phyloP scores from a whole-genome alignment of 2,329 filamentous ascomycete species.

The Lecanosticta acicola region DNA sequence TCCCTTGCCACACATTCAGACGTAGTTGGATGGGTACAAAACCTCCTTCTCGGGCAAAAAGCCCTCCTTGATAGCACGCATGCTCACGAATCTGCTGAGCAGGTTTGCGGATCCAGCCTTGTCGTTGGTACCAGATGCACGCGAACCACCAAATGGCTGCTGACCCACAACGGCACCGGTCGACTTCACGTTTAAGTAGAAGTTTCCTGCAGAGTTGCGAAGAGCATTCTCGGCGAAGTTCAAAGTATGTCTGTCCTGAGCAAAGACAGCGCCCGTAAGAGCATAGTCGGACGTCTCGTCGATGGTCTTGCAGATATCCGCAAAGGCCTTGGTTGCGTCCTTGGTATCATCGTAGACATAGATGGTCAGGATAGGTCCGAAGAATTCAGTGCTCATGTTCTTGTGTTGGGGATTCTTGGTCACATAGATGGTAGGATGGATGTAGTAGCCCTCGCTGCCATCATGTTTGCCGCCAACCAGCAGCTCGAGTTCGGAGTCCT shows the following conservation, averaged over 20 bases:
- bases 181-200: conserved; percentile 80
- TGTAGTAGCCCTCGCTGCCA: conserved; percentile 71
- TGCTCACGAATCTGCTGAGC: conserved; percentile 50
- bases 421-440: conserved; percentile 76
- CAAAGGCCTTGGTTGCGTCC: conserved; percentile 49
- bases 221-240: conserved; percentile 65
- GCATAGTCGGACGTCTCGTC: conserved; percentile 71
- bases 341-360: conserved; percentile 69
- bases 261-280: conserved; percentile 71
- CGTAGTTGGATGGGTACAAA: conserved; percentile 48
- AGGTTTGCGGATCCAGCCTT: conserved; percentile 52
- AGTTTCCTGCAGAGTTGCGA: conserved; percentile 71
- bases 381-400: conserved; percentile 72
- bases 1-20: conserved; percentile 8
- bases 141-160: conserved; percentile 46
- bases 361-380: conserved; percentile 69
- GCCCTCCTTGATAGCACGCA: conserved; percentile 54
- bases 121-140: conserved; percentile 53
- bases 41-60: conserved; percentile 46
- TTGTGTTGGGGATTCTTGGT: conserved; percentile 68
- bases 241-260: conserved; percentile 60
- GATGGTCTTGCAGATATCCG: conserved; percentile 56
- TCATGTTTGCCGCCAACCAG: conserved; percentile 73
- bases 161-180: conserved; percentile 45
- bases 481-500: conserved; percentile 65